These are phyloP conservation scores for Pisolithus thermaeus DNA, from an alignment of 1,284 basidiomycete species.

Conservation along the genomic window DNA sequence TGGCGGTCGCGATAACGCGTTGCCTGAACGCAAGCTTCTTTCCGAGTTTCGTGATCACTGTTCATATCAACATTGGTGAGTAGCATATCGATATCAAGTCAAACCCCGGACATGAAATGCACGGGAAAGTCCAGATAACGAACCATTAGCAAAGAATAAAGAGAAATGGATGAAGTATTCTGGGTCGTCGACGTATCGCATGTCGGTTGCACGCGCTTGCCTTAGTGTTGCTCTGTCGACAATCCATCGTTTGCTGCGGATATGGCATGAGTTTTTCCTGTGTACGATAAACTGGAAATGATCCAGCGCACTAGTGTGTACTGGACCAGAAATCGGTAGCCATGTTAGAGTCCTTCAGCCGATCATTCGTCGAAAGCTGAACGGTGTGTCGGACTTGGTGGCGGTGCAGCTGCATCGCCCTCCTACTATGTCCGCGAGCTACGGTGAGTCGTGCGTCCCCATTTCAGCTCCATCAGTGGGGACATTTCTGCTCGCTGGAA, in stretches of 20 bases:
- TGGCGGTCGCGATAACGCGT: slow-evolving; percentile 88
- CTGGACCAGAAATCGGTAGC: slow-evolving; percentile 68
- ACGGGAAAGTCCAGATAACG: not conserved
- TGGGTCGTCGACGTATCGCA: slow-evolving; percentile 69
- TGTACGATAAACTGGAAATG: slow-evolving; percentile 3
- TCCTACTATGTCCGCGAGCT: slow-evolving; percentile 5
- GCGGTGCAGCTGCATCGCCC: too few species aligned
- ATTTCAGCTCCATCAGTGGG: too few species aligned
- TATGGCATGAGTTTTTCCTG: slow-evolving; percentile 13
- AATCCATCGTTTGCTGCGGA: slow-evolving; percentile 77
- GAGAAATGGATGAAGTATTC: slow-evolving; percentile 73
- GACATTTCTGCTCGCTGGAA: too few species aligned
- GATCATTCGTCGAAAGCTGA: too few species aligned
- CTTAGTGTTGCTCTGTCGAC: slow-evolving; percentile 39
- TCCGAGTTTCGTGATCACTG: slow-evolving; percentile 83
- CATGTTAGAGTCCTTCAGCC: slow-evolving; percentile 36
- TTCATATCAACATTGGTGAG: too few species aligned
- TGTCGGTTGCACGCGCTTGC: slow-evolving; percentile 65
- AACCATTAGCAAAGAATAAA: slow-evolving; percentile 49
- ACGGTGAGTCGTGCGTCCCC: too few species aligned
- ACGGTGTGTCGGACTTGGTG: not conserved
- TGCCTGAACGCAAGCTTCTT: slow-evolving; percentile 83
- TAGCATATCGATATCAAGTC: too few species aligned
- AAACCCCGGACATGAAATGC: slow-evolving; percentile 88
- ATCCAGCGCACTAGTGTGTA: slow-evolving; percentile 41